Conservation (phyloP, 169 alveolate genomes). For the Plasmodium gallinaceum region DNA sequence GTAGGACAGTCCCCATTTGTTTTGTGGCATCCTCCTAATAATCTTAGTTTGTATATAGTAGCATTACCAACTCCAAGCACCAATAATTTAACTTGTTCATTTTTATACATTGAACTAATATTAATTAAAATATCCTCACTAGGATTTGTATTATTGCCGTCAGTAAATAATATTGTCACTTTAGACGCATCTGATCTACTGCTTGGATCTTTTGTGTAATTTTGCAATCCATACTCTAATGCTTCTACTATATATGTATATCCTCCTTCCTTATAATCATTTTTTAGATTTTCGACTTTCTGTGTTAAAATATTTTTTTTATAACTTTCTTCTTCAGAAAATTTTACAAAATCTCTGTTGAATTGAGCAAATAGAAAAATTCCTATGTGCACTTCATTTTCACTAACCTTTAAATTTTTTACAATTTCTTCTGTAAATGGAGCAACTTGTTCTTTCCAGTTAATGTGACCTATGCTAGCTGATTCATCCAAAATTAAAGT, state of each 20-base stretch:
- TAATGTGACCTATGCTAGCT: slow-evolving; percentile 36
- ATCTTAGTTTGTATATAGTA: slow-evolving; percentile 32
- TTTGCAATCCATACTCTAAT: slow-evolving; percentile 20
- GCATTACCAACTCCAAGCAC: slow-evolving; percentile 60
- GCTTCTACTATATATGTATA: slow-evolving; percentile 57
- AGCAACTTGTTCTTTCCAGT: slow-evolving; percentile 53
- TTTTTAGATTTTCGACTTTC: slow-evolving; percentile 12
- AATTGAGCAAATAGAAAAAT: slow-evolving; percentile 43
- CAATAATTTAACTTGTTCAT: slow-evolving; percentile 54
- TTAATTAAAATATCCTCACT: slow-evolving; percentile 26
- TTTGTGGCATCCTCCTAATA: slow-evolving; percentile 65
- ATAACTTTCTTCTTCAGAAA: slow-evolving; percentile 56
- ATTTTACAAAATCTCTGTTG: slow-evolving; percentile 59
- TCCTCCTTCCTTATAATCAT: slow-evolving; percentile 45
- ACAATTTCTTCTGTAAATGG: slow-evolving; percentile 25
- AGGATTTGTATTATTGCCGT: slow-evolving; percentile 49
- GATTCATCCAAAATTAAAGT: slow-evolving; percentile 71
- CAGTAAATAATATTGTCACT: slow-evolving; percentile 63
- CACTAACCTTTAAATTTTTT: slow-evolving; percentile 30
- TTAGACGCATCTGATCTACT: slow-evolving; percentile 51
- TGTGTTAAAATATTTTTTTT: slow-evolving; percentile 18
- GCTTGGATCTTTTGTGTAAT: slow-evolving; percentile 22
- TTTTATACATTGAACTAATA: slow-evolving; percentile 42
- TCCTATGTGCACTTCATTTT: slow-evolving; percentile 41
- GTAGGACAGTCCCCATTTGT: slow-evolving; percentile 59